Percentiles rank a stretch among this genome's conserved stretches.
Evolutionary conservation across 2,329 filamentous ascomycete genomes (phyloP).

Genomic region (Fusarium sp.): DNA sequence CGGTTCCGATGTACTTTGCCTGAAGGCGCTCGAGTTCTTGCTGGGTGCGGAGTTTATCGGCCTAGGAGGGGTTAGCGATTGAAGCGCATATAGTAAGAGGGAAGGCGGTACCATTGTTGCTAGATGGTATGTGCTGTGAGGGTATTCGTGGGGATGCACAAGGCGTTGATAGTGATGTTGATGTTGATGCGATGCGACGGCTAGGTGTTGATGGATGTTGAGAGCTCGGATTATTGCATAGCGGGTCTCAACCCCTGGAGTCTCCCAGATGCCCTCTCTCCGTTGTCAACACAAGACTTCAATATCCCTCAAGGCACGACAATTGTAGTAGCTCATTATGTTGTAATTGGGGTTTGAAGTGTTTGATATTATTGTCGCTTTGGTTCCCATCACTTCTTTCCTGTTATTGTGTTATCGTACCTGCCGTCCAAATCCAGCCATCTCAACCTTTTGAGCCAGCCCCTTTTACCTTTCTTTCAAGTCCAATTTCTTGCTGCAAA

Average conservation of each 20-base stretch:
- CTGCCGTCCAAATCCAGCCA: background rate
- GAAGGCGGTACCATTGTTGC: conserved; percentile 41
- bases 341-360: background rate
- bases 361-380: background rate
- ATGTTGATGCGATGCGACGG: background rate
- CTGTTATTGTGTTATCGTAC: background rate
- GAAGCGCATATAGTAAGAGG: background rate
- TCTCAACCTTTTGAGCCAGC: background rate
- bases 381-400: background rate
- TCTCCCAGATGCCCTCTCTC: background rate
- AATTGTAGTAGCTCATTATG: background rate
- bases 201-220: background rate
- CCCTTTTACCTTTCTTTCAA: background rate
- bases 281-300: background rate
- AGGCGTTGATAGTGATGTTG: background rate
- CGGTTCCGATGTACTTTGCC: conserved; percentile 94
- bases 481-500: background rate
- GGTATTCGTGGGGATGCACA: background rate
- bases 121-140: background rate
- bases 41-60: conserved; percentile 96
- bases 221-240: conserved; percentile 1
- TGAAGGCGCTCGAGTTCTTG: conserved; percentile 98
- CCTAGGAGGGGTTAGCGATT: conserved; percentile 61
- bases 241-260: background rate
- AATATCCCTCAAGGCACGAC: background rate